phyloP scores from a whole-genome alignment of 306 rosid genomes.

The Lagenaria siceraria region DNA sequence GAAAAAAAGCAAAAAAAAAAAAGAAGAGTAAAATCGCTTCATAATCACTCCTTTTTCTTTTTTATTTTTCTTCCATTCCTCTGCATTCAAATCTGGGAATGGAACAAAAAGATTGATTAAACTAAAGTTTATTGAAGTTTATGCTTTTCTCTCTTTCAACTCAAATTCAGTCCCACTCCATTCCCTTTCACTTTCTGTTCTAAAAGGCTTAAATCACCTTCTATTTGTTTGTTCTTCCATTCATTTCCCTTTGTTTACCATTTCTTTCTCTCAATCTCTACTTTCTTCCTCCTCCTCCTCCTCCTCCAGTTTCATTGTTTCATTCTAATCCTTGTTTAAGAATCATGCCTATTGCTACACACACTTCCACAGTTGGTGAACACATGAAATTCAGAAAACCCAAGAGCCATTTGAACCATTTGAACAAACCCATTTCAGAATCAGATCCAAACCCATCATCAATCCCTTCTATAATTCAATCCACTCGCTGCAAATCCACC shows the following conservation, averaged over 20 bases:
- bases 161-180: conserved; percentile 6
- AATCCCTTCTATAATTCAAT: conserved; percentile 40
- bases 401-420: conserved; percentile 35
- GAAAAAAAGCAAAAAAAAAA: neutral
- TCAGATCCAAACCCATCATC: conserved; percentile 39
- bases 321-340: conserved; percentile 1
- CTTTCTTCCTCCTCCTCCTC: neutral
- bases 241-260: neutral
- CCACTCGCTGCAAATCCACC: conserved; percentile 65
- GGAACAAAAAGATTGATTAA: conserved; percentile 2
- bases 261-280: neutral
- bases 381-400: conserved; percentile 58
- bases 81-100: conserved; percentile 7
- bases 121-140: neutral
- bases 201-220: neutral
- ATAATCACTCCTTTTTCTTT: neutral
- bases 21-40: neutral
- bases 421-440: conserved; percentile 44
- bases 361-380: conserved; percentile 24
- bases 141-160: conserved; percentile 6
- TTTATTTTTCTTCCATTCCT: neutral
- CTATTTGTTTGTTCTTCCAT: neutral
- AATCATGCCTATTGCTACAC: conserved; percentile 48
- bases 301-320: neutral
- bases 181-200: conserved; percentile 16